Evolutionary conservation across 179 eudicot species (phyloP).

Genomic region (Drosera spatulata): DNA sequence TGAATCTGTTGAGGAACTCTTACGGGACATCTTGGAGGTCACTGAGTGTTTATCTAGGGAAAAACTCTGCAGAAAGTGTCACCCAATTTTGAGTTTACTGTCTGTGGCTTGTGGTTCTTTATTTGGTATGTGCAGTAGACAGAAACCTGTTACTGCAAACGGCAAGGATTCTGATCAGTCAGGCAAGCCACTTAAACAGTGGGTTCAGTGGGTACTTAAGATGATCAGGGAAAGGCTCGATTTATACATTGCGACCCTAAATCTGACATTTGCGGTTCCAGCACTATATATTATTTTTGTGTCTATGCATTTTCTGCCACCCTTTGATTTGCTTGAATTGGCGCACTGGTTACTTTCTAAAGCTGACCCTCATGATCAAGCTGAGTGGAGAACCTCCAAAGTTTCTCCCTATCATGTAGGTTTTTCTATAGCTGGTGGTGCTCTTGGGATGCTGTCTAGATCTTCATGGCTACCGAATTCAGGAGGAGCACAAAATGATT

Average conservation of each 20-base stretch:
- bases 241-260: slow-evolving; percentile 24
- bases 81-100: slow-evolving; percentile 37
- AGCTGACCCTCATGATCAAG: slow-evolving; percentile 21
- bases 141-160: slow-evolving; percentile 8
- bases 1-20: slow-evolving; percentile 27
- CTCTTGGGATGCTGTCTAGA: slow-evolving; percentile 44
- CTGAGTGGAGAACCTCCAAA: slow-evolving; percentile 13
- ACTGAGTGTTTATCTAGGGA: slow-evolving; percentile 26
- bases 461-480: slow-evolving; percentile 21
- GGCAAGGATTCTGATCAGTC: slow-evolving; percentile 21
- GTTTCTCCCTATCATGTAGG: slow-evolving; percentile 42
- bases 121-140: slow-evolving; percentile 18
- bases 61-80: slow-evolving; percentile 37
- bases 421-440: slow-evolving; percentile 47
- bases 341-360: slow-evolving; percentile 54
- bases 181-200: slow-evolving; percentile 22
- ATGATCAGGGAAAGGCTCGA: slow-evolving; percentile 41
- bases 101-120: slow-evolving; percentile 30
- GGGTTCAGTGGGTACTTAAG: slow-evolving; percentile 33
- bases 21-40: slow-evolving; percentile 23
- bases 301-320: slow-evolving; percentile 56
- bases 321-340: slow-evolving; percentile 66
- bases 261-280: slow-evolving; percentile 40
- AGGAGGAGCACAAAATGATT: slow-evolving; percentile 8
- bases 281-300: slow-evolving; percentile 37